These are phyloP conservation scores for Liriodendron chinense DNA, from an alignment of 164 flowering plant genomes.

Conservation along the genomic window DNA sequence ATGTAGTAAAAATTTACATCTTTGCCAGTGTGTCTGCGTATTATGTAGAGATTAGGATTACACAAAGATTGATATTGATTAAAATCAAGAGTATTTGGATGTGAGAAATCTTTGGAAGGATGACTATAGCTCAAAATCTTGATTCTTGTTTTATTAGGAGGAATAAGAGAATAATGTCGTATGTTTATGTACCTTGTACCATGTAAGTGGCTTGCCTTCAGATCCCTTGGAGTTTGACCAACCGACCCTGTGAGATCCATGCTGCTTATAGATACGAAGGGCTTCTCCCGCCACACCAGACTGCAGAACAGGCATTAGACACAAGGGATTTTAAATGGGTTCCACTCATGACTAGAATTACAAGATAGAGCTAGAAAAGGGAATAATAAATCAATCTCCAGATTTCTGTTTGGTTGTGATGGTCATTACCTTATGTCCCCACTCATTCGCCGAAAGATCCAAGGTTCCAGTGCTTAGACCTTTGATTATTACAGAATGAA, in stretches of 20 bases:
- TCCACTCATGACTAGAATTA: not conserved
- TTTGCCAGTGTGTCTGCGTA: too few species aligned
- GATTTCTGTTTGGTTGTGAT: not conserved
- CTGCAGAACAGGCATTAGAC: constrained; percentile 24
- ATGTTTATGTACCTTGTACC: constrained; percentile 74
- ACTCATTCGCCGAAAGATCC: constrained; percentile 57
- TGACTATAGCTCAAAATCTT: too few species aligned
- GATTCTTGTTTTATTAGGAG: not conserved
- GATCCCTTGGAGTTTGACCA: constrained; percentile 46
- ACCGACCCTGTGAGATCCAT: constrained; percentile 47
- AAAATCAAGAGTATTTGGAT: too few species aligned
- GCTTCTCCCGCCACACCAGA: constrained; percentile 70
- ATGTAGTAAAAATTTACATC: too few species aligned
- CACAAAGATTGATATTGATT: too few species aligned
- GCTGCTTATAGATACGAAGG: constrained; percentile 36
- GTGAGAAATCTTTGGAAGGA: too few species aligned
- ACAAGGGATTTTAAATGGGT: not conserved
- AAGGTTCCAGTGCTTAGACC: constrained; percentile 84
- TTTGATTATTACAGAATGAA: constrained; percentile 43
- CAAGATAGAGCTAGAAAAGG: not conserved
- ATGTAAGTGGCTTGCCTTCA: constrained; percentile 42
- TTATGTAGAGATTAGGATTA: too few species aligned
- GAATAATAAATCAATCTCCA: not conserved
- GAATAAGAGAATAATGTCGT: not conserved
- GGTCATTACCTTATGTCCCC: constrained; percentile 62